A percentile compares a stretch with the other conserved stretches of the same genome.
These are phyloP conservation scores for Phytophthora vignae DNA, from an alignment of 352 stramenopile genomes.

Conservation along the genomic window DNA sequence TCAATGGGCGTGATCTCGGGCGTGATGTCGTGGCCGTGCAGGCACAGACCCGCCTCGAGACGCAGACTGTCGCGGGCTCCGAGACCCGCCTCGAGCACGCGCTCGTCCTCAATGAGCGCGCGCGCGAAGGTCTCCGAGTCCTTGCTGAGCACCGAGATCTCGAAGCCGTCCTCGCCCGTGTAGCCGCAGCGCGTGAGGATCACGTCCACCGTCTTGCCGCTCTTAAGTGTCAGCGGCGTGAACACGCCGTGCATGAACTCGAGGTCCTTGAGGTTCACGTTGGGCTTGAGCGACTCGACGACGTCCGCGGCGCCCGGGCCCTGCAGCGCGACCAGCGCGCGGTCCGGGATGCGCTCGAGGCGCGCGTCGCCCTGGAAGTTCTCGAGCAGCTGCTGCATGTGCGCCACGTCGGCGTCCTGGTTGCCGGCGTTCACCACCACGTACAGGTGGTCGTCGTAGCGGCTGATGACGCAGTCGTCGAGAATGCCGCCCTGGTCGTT, in stretches of 20 bases:
- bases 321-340: slow-evolving; percentile 96
- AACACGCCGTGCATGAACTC: slow-evolving; percentile 97
- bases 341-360: slow-evolving; percentile 95
- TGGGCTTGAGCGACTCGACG: slow-evolving; percentile 85
- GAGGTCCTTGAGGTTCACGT: slow-evolving; percentile 92
- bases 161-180: slow-evolving; percentile 99
- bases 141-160: slow-evolving; percentile 92
- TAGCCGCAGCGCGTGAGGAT: slow-evolving; percentile 97
- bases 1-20: slow-evolving; percentile 96
- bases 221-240: slow-evolving; percentile 69
- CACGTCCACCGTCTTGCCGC: slow-evolving; percentile 75
- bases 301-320: slow-evolving; percentile 92
- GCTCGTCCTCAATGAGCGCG: slow-evolving; percentile 67
- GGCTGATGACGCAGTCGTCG: slow-evolving; percentile 98
- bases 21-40: slow-evolving; percentile 99
- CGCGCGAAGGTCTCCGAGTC: slow-evolving; percentile 65
- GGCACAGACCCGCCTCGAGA: slow-evolving; percentile 97
- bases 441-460: slow-evolving; percentile 93
- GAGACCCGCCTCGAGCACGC: slow-evolving; percentile 93
- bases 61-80: slow-evolving; percentile 97
- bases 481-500: slow-evolving; percentile 97
- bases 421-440: slow-evolving; percentile 99
- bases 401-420: slow-evolving; percentile 95
- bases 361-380: slow-evolving; percentile 92
- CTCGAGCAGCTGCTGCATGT: slow-evolving; percentile 92